These are phyloP conservation scores for Paramecium biaurelia DNA, from an alignment of 73 alveolate genomes.

Conservation along the genomic window DNA sequence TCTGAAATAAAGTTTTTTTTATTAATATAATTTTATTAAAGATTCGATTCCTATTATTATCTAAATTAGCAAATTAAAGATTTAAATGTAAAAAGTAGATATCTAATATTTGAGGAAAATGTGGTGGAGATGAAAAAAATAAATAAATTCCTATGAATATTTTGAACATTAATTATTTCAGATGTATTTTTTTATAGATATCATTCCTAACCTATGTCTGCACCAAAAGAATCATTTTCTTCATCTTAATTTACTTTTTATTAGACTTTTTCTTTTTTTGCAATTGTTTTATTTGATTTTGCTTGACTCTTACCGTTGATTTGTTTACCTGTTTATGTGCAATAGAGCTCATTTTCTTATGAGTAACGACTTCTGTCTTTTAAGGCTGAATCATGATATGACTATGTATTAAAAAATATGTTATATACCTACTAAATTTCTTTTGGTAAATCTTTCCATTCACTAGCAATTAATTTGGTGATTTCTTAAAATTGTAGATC, in stretches of 20 bases:
- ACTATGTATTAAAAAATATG: not conserved
- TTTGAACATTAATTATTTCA: not conserved
- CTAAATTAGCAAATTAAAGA: too few relatives aligned
- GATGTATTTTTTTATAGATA: not conserved
- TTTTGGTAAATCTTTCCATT: constrained; percentile 61
- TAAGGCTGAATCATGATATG: not conserved
- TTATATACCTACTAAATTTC: constrained; percentile 47
- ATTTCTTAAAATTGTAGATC: constrained; percentile 49
- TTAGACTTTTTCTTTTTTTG: not conserved
- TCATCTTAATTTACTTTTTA: not conserved
- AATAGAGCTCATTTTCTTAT: constrained; percentile 4
- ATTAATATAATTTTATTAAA: too few relatives aligned
- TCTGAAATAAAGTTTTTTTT: not conserved
- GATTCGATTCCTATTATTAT: not conserved
- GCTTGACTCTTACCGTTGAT: not conserved
- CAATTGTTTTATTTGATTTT: not conserved
- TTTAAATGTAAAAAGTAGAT: not conserved
- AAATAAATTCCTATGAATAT: not conserved
- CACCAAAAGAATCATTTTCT: constrained; percentile 36
- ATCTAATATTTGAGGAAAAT: not conserved
- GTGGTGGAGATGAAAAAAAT: not conserved
- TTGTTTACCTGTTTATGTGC: constrained; percentile 17
- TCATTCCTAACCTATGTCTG: constrained; percentile 38
- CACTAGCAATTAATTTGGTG: constrained; percentile 62
- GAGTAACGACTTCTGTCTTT: constrained; percentile 37